Conservation (phyloP, 805 yeast genomes). For the Aciculoconidium aculeatum region DNA sequence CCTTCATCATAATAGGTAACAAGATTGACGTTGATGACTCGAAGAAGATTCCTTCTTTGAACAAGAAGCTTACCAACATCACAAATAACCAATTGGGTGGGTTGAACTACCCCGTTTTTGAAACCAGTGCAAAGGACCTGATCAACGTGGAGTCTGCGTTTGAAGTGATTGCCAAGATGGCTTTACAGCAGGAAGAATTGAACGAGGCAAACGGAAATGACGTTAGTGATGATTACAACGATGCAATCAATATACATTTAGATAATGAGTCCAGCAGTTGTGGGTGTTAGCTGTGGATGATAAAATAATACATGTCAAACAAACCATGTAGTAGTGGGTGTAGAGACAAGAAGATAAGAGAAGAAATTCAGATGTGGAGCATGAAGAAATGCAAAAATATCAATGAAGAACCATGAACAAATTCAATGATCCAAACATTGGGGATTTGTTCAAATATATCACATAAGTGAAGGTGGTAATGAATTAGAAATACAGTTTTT, state of each 20-base stretch:
- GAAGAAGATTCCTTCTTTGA: conserved; percentile 62
- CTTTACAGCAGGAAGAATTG: conserved; percentile 89
- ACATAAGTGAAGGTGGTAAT: too few species aligned
- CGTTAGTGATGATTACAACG: conserved; percentile 78
- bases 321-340: too few species aligned
- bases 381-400: too few species aligned
- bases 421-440: too few species aligned
- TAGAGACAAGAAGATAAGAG: too few species aligned
- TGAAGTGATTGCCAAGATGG: conserved; percentile 92
- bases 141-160: conserved; percentile 94
- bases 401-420: too few species aligned
- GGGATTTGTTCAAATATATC: too few species aligned
- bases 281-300: conserved; percentile 61
- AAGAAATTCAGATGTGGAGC: too few species aligned
- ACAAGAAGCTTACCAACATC: conserved; percentile 45
- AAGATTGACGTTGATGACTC: conserved; percentile 92
- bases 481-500: too few species aligned
- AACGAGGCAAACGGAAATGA: conserved; percentile 67
- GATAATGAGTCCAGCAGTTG: conserved; percentile 77
- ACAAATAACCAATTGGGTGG: conserved; percentile 52
- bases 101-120: conserved; percentile 74
- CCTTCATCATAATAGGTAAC: conserved; percentile 91
- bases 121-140: conserved; percentile 96
- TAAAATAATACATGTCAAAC: too few species aligned
- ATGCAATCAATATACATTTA: conserved; percentile 90